Percentiles rank a stretch among this genome's conserved stretches.
Conservation (phyloP, 805 yeast species). For the Ogataea zsoltii region DNA sequence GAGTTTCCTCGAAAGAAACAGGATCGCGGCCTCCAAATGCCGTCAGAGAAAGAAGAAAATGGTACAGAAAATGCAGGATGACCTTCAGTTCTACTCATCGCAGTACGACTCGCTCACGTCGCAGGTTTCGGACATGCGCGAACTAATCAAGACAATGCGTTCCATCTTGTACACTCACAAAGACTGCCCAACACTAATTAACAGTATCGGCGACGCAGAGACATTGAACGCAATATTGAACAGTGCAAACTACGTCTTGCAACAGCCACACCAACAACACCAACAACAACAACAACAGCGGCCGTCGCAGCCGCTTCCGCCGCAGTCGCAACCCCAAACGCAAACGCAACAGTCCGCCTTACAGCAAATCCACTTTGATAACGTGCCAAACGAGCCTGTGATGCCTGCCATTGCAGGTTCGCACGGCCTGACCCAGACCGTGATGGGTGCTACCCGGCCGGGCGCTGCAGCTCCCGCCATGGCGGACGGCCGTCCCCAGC, state of each 20-base stretch:
- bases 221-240: slow-evolving; percentile 37
- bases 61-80: slow-evolving; percentile 78
- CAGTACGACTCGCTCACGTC: slow-evolving; percentile 68
- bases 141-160: slow-evolving; percentile 53
- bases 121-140: slow-evolving; percentile 59
- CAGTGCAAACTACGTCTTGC: slow-evolving; percentile 8
- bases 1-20: slow-evolving; percentile 83
- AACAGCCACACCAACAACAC: slow-evolving; percentile 11
- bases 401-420: background rate
- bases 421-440: background rate
- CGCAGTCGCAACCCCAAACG: slow-evolving; percentile 28
- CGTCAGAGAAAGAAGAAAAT: slow-evolving; percentile 91
- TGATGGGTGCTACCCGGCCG: background rate
- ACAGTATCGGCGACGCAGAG: slow-evolving; percentile 48
- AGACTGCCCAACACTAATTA: slow-evolving; percentile 44
- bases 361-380: background rate
- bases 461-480: background rate
- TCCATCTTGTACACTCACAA: slow-evolving; percentile 50
- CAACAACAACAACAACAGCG: slow-evolving; percentile 21
- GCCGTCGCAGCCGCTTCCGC: slow-evolving; percentile 32
- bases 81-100: slow-evolving; percentile 64
- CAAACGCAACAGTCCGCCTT: background rate
- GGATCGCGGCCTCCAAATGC: slow-evolving; percentile 97
- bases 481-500: background rate
- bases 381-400: background rate